Evolutionary conservation across 306 rosid species (phyloP), one percentile per base, ranked within the genome.

Genomic region (Glycine tomentella): DNA sequence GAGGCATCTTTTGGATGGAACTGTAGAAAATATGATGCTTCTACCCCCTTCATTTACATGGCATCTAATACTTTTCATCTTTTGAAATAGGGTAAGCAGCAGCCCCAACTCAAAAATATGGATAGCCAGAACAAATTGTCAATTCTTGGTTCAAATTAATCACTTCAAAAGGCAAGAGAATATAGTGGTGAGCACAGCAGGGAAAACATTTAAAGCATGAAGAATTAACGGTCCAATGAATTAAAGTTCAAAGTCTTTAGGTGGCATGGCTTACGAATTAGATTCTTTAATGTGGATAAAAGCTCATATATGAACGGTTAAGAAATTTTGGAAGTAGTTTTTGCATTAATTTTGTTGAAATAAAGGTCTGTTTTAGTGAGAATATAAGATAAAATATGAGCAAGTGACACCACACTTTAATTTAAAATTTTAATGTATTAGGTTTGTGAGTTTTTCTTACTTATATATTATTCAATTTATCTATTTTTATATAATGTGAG

Each of bases 31-130:
- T 79, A 84, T 78, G 62, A 63, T 84, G 55, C 86, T 72, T 82
- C 74, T 69, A 56, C 53, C 17, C 51, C 75, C 69, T 51, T 67
- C 38, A 34, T 79, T 63, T 42, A 52, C 78, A 82, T 71, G 74
- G 91, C 82, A 89, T 91, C 96, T 88, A 83, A 85, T 85, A 77
- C 93, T 81, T 65, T 58, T 67, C 50, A 52, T 46, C 74, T 74
- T 78, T 77, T 17, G 53, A 57, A 77, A 57, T 34, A 61, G 50
- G 67, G 44, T 48, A 65, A 85, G 55, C 51, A 82, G 38, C 73
- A 78, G n/a, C 56, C 38, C 79, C 71, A 53, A 48, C 31, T 36
- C 40, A 36, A 25, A 25, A 25, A 25, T 25, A 1, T 25, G 31
- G 31, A 25, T 0, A 4, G 40, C 34, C 42, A 61, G 90, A 89